Conservation (phyloP, 2,329 filamentous ascomycete species). For the Microcera coccophila region DNA sequence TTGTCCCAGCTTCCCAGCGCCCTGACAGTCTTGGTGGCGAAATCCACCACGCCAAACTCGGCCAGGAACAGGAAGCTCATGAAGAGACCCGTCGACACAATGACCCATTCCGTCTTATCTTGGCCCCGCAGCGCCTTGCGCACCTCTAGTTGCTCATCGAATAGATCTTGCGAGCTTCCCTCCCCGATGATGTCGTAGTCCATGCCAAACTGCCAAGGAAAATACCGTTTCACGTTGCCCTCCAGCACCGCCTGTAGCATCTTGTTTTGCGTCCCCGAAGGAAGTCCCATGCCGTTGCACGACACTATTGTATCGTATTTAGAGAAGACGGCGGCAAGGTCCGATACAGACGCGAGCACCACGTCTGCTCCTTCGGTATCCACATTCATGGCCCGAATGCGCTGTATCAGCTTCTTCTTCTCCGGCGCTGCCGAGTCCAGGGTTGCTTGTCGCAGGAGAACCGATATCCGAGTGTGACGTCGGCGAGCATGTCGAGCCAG, state of each 20-base stretch:
- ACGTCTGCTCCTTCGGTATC: slow-evolving; percentile 44
- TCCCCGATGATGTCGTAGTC: slow-evolving; percentile 64
- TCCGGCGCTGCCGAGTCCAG: slow-evolving; percentile 37
- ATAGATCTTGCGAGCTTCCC: slow-evolving; percentile 59
- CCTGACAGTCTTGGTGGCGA: slow-evolving; percentile 38
- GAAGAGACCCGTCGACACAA: slow-evolving; percentile 68
- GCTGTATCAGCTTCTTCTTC: slow-evolving; percentile 34
- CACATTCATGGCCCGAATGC: slow-evolving; percentile 37
- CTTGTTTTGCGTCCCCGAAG: slow-evolving; percentile 54
- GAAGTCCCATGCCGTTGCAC: slow-evolving; percentile 58
- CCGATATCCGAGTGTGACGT: slow-evolving; percentile 38
- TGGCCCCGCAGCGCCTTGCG: slow-evolving; percentile 49
- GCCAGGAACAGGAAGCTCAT: slow-evolving; percentile 64
- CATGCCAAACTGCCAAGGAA: slow-evolving; percentile 73
- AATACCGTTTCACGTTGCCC: slow-evolving; percentile 48
- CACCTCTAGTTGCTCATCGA: slow-evolving; percentile 64
- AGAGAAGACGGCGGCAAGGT: slow-evolving; percentile 42
- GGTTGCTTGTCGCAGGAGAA: slow-evolving; percentile 51
- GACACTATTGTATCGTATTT: slow-evolving; percentile 54
- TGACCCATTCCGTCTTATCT: slow-evolving; percentile 51
- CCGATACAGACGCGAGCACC: slow-evolving; percentile 31
- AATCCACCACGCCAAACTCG: slow-evolving; percentile 60
- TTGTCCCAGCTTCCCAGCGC: slow-evolving; percentile 61
- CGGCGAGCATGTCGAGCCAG: slow-evolving; percentile 46
- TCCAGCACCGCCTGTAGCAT: slow-evolving; percentile 52